Conservation (phyloP, 2,329 filamentous ascomycete genomes). For the Alternaria panax region DNA sequence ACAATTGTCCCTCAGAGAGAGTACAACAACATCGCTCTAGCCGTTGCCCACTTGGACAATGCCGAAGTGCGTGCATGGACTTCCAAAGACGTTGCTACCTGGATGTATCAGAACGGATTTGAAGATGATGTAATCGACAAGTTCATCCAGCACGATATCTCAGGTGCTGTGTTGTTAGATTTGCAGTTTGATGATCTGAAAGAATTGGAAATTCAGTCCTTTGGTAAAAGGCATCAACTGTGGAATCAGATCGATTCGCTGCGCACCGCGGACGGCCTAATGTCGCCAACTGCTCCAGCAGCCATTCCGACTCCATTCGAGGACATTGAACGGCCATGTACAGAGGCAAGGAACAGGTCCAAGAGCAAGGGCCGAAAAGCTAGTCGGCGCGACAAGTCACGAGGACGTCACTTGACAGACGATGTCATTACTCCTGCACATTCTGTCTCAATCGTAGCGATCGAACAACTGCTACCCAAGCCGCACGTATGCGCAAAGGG, state of each 20-base stretch:
- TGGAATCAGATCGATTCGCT: slow-evolving; percentile 82
- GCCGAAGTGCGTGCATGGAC: slow-evolving; percentile 71
- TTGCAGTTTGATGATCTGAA: slow-evolving; percentile 88
- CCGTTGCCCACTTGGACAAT: slow-evolving; percentile 65
- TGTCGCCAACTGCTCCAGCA: slow-evolving; percentile 50
- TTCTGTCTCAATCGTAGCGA: slow-evolving; percentile 89
- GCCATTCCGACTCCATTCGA: slow-evolving; percentile 59
- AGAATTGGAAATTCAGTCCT: slow-evolving; percentile 81
- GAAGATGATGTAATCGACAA: slow-evolving; percentile 79
- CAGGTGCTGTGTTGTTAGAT: slow-evolving; percentile 84
- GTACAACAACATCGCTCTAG: slow-evolving; percentile 61
- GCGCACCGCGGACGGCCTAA: slow-evolving; percentile 56
- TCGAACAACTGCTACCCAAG: slow-evolving; percentile 87
- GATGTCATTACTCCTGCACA: slow-evolving; percentile 80
- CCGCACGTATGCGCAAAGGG: slow-evolving; percentile 86
- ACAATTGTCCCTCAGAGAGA: slow-evolving; percentile 49
- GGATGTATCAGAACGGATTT: slow-evolving; percentile 85
- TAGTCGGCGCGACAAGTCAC: slow-evolving; percentile 41
- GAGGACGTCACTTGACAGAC: slow-evolving; percentile 53
- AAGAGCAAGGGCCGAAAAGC: slow-evolving; percentile 48
- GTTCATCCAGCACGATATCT: slow-evolving; percentile 92
- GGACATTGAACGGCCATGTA: slow-evolving; percentile 56
- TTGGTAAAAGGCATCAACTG: slow-evolving; percentile 78
- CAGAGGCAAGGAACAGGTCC: slow-evolving; percentile 43
- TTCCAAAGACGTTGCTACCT: slow-evolving; percentile 79